phyloP scores from a whole-genome alignment of 805 yeast species.

The Danielozyma ontarioensis region DNA sequence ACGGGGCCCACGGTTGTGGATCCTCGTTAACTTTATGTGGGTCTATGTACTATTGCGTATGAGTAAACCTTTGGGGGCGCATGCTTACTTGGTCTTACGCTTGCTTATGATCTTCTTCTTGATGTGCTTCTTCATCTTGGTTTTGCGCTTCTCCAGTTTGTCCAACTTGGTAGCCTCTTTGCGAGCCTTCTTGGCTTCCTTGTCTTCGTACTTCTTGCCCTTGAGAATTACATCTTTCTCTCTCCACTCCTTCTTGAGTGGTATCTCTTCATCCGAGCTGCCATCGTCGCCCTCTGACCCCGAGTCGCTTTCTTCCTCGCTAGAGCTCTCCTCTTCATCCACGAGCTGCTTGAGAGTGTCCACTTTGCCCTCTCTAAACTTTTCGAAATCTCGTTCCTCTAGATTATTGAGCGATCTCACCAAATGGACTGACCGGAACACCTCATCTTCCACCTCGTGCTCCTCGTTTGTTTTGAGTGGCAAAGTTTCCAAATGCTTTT shows the following conservation, averaged over 20 bases:
- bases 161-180: slow-evolving; percentile 74
- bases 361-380: slow-evolving; percentile 73
- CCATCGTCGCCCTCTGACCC: slow-evolving; percentile 19
- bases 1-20: too few relatives aligned
- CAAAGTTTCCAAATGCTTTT: slow-evolving; percentile 40
- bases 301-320: slow-evolving; percentile 3
- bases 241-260: slow-evolving; percentile 31
- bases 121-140: slow-evolving; percentile 75
- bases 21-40: too few relatives aligned
- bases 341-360: slow-evolving; percentile 67
- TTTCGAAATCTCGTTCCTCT: slow-evolving; percentile 85
- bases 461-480: slow-evolving; percentile 56
- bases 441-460: slow-evolving; percentile 66
- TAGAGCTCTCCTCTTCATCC: slow-evolving; percentile 15
- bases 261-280: slow-evolving; percentile 14
- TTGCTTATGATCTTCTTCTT: slow-evolving; percentile 68
- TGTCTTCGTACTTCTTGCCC: slow-evolving; percentile 77
- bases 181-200: slow-evolving; percentile 70
- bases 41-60: too few relatives aligned
- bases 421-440: slow-evolving; percentile 75
- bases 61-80: too few relatives aligned
- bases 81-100: slow-evolving; percentile 20
- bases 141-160: slow-evolving; percentile 72
- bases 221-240: slow-evolving; percentile 38
- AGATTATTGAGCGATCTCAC: slow-evolving; percentile 77